Base-by-base conservation (phyloP, 2,329 filamentous ascomycete species). In the Colletotrichum sp. region DNA sequence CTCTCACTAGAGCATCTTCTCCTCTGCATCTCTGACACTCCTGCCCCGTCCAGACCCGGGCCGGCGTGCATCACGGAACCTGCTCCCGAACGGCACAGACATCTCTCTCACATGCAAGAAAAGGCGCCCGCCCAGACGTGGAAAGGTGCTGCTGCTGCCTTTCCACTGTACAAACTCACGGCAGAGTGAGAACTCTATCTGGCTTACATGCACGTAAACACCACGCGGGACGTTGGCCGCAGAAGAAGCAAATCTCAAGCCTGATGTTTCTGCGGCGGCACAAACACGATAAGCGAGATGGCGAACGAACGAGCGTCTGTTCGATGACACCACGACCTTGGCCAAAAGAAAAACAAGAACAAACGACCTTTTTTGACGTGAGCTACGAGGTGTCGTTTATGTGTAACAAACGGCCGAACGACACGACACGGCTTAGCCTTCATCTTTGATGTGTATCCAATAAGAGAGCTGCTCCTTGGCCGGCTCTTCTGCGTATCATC, bases 201-300 rank as follows among this genome's bases (percentile, higher is more conserved):
- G 6, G n/a, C 36, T 44, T 44, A 18, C n/a, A 21, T 52, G 44
- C 44, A 52, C 44, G 44, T 52, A 52, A 13, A 52, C n/a, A 21
- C 10, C 44, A 52, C 44, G 44, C 44, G 44, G 8, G 44, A 52
- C n/a, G 44, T 21, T 21, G 10, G 6, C 44, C n/a, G 10, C n/a
- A 52, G 44, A 52, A 59, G 69, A 69, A 69, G 65, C 55, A 73
- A 57, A 70, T 70, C 71, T 70, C 59, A 49, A 71, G 69, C 16
- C 65, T 57, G 65, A 68, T 68, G 65, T 64, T 30, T 26, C 68
- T 68, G 65, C 52, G 28, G n/a, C n/a, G 44, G 34, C 68, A 32
- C 8, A 32, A 18, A 26, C 26, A 52, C 69, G 60, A 75, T 71
- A 66, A 66, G 60, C 68, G 68, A 71, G 49, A 18, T 1, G 39